Evolutionary conservation across 495 filamentous ascomycete genomes (phyloP).

Genomic region (Trichoderma asperelloides): DNA sequence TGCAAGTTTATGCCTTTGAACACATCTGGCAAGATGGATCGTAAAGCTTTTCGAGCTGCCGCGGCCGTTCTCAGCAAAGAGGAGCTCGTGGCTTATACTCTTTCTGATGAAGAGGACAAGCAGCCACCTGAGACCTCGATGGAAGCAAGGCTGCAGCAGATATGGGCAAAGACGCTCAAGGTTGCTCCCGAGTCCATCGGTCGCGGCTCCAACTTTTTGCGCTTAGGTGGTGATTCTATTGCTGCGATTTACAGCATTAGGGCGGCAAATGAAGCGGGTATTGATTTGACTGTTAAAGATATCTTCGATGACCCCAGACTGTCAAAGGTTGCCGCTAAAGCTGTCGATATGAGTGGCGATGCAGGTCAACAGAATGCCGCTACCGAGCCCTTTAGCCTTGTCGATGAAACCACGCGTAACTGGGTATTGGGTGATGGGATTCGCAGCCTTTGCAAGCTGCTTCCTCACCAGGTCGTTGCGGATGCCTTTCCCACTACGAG

Average conservation of each 20-base stretch:
- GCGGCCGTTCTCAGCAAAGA: constrained; percentile 29
- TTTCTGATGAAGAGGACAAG: constrained; percentile 23
- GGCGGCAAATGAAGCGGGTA: constrained; percentile 23
- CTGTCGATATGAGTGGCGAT: constrained; percentile 15
- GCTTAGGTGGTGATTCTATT: constrained; percentile 57
- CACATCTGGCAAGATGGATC: constrained; percentile 41
- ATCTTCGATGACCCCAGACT: not conserved
- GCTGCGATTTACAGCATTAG: constrained; percentile 44
- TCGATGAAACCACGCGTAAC: not conserved
- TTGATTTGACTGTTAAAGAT: not conserved
- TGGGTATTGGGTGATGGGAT: constrained; percentile 33
- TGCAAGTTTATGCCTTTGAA: constrained; percentile 16
- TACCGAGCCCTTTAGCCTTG: not conserved
- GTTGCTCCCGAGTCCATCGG: constrained; percentile 32
- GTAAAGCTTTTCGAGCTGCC: constrained; percentile 34
- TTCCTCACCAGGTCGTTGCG: not conserved
- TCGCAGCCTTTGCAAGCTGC: constrained; percentile 18
- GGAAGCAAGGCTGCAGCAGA: constrained; percentile 33
- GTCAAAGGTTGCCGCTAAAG: not conserved
- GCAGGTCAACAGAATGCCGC: not conserved
- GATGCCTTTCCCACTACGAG: constrained; percentile 40
- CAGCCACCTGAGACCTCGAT: constrained; percentile 26
- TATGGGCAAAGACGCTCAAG: constrained; percentile 35
- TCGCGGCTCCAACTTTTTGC: constrained; percentile 44
- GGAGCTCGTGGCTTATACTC: constrained; percentile 28